Evolutionary conservation across 2,329 filamentous ascomycete species (phyloP).

Genomic region (Pseudopithomyces maydicus): DNA sequence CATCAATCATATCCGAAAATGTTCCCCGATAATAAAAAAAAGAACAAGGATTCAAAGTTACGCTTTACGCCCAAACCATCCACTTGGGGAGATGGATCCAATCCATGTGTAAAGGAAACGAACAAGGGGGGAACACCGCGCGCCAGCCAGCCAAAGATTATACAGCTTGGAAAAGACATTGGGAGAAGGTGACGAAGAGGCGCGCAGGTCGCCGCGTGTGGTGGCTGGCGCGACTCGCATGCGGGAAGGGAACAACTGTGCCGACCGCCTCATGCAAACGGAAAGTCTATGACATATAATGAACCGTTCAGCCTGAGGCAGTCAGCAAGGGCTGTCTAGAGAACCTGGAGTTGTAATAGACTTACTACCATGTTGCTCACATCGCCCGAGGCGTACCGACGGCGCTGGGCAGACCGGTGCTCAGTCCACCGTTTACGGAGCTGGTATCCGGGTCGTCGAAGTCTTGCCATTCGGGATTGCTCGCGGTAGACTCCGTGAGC

Average conservation of each 20-base stretch:
- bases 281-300: slow-evolving; percentile 8
- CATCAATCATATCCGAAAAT: slow-evolving; percentile 5
- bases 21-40: background rate
- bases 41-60: background rate
- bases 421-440: slow-evolving; percentile 55
- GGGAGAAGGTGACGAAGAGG: slow-evolving; percentile 1
- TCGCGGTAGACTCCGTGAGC: slow-evolving; percentile 59
- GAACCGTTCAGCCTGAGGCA: background rate
- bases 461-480: slow-evolving; percentile 62
- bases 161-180: slow-evolving; percentile 12
- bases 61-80: background rate
- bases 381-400: slow-evolving; percentile 38
- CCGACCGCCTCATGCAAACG: background rate
- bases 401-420: slow-evolving; percentile 37
- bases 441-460: slow-evolving; percentile 61
- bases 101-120: background rate
- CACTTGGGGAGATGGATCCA: no score
- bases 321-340: background rate
- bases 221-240: background rate
- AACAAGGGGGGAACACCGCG: background rate
- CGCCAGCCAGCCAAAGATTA: slow-evolving; percentile 7
- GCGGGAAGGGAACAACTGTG: background rate
- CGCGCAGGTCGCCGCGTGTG: background rate
- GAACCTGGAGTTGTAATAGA: background rate
- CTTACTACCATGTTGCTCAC: slow-evolving; percentile 10